These are phyloP conservation scores for Podospora comata DNA, from an alignment of 495 filamentous ascomycete genomes.

Conservation along the genomic window DNA sequence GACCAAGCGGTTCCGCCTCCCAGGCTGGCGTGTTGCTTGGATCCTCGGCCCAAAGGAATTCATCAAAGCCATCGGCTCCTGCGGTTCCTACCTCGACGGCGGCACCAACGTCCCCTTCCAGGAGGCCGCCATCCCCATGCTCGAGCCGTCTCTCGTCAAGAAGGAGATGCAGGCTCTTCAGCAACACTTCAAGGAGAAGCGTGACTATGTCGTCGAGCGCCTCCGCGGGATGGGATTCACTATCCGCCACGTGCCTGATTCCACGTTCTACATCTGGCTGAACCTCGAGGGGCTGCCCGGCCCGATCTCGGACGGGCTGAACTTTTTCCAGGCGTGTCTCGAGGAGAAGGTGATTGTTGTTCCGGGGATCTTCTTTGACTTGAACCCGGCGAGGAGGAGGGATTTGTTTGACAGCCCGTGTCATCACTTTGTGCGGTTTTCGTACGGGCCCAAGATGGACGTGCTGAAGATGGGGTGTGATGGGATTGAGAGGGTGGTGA, in stretches of 20 bases:
- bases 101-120: conserved; percentile 95
- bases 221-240: conserved; percentile 81
- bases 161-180: conserved; percentile 90
- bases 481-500: conserved; percentile 80
- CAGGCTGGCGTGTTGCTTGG: conserved; percentile 96
- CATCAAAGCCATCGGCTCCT: conserved; percentile 87
- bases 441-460: conserved; percentile 91
- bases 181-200: conserved; percentile 79
- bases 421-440: conserved; percentile 90
- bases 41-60: conserved; percentile 95
- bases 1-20: conserved; percentile 94
- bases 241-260: conserved; percentile 73
- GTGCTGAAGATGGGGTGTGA: conserved; percentile 77
- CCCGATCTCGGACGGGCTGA: conserved; percentile 83
- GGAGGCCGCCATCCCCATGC: conserved; percentile 87
- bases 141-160: conserved; percentile 74
- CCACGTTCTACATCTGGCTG: conserved; percentile 83
- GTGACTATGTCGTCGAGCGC: conserved; percentile 79
- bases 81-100: conserved; percentile 93
- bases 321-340: conserved; percentile 93
- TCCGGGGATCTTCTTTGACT: conserved; percentile 86
- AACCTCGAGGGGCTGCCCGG: conserved; percentile 60
- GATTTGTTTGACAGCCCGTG: conserved; percentile 94
- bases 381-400: conserved; percentile 84
- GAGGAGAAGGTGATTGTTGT: conserved; percentile 93